Evolutionary conservation across 805 yeast genomes (phyloP), one percentile per base, ranked within the genome.

Genomic region (Lipomyces oligophaga): DNA sequence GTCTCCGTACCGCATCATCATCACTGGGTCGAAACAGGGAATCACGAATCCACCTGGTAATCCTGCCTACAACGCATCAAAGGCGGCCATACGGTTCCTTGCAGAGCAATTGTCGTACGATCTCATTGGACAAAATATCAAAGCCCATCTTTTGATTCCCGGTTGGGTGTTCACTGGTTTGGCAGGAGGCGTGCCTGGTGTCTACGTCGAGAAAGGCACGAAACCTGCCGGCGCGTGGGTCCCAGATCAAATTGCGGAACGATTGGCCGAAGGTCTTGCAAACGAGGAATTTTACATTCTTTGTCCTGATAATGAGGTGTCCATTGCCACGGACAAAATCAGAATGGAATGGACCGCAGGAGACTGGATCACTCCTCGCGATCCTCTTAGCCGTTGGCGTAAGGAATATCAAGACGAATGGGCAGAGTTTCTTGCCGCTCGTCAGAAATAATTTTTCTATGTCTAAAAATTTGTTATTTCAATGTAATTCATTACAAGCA

Each of bases 11-110:
- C 50, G 49, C 22, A 39, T 60, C 24, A 47, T 60, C 36, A 33
- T 59, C 26, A 59, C 63, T 18, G 62, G 61, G 18, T 60, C 63
- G 25, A 60, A 60, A 51, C 63, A 60, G 49, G 63, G 63, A 6
- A 60, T 60, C 52, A 59, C 63, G 36, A 59, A 59, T 46, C 63
- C 63, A 55, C 79, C 80, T 5, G 80, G 80, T 31, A 80, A 80
- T 43, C 72, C 75, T 15, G 75, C 76, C 38, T 77, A 77, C 60
- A 76, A 79, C 63, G 72, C 81, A 16, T 71, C 80, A 34, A 77
- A 77, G 61, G 75, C 78, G n/a, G 77, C 78, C 6, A 71, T 77
- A 37, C 39, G 73, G 69, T 54, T 74, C 2, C 75, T 75, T 56
- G 62, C 61, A 26, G 63, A 60, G 44, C 62, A 60, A 27, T 40